Evolutionary conservation across 1,284 basidiomycete genomes (phyloP), one percentile per base, ranked within the genome.

Genomic region (Golubevia sp.): DNA sequence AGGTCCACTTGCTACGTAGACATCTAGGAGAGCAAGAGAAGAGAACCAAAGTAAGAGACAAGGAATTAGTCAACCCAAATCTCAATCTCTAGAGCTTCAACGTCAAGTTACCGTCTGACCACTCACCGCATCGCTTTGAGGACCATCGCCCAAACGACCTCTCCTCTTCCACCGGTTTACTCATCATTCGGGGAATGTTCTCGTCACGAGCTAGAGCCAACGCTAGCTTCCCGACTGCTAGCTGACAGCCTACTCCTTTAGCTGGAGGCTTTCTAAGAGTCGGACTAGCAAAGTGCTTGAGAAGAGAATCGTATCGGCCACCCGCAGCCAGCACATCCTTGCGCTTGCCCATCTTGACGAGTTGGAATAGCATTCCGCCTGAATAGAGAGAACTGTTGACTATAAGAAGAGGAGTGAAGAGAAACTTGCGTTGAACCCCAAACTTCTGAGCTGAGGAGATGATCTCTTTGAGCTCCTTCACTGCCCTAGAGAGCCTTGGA

Each of bases 131-230:
- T 49, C 92, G 87, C 13, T 92, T 88, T 20, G 92, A 91, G 79
- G 91, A 92, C 90, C 91, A 94, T 69, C 89, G 91, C 0, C 92
- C 92, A 68, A 93, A 93, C 0, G 91, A 92, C 18, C 89, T 88
- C 66, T 90, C 88, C 76, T 93, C 91, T 76, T 91, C 92, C 58
- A 91, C 77, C 2, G 70, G 55, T 3, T 69, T 85, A 7, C 91
- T 86, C 1, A 87, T 87, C 74, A 89, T 88, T 25, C 91, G 87
- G 1, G 90, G 89, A 0, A 89, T 86, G 57, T 88, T 89, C 76
- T 92, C 90, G 76, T 89, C 91, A 1, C 89, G 86, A 0, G 91
- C 91, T 0, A 94, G 86, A 5, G 89, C 88, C 0, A 87, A 84
- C 0, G 91, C 89, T 66, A 94, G 91, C 85, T 91, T 92, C 74